Percentiles rank a stretch among this genome's conserved stretches.
phyloP scores from a whole-genome alignment of 768 basidiomycete genomes.

The Collybiopsis confluens region DNA sequence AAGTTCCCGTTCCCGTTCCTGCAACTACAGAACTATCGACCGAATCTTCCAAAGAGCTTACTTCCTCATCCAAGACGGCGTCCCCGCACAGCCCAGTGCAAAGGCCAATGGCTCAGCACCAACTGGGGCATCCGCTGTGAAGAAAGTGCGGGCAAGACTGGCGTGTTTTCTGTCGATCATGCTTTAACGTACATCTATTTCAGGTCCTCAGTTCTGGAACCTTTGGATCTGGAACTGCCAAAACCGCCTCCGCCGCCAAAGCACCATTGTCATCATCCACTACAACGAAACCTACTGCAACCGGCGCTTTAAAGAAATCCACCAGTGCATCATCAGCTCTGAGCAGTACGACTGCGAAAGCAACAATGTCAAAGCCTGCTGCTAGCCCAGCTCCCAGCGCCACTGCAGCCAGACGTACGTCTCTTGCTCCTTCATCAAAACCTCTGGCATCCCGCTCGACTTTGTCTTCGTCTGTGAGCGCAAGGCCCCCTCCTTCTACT shows the following conservation, averaged over 20 bases:
- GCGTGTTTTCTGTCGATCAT: conserved; percentile 12
- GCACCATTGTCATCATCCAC: conserved; percentile 14
- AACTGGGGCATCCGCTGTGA: conserved; percentile 45
- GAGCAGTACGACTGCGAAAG: conserved; percentile 28
- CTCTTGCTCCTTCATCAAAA: conserved; percentile 37
- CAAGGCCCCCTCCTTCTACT: conserved; percentile 30
- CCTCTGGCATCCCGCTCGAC: conserved; percentile 27
- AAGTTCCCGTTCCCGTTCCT: conserved; percentile 15
- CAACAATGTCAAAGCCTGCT: conserved; percentile 29
- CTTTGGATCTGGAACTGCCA: conserved; percentile 54
- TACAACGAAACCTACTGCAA: conserved; percentile 30
- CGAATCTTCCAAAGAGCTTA: conserved; percentile 18
- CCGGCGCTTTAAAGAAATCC: conserved; percentile 34
- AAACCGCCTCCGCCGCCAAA: conserved; percentile 29
- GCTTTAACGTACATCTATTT: conserved; percentile 17
- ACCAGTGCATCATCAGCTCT: conserved; percentile 29
- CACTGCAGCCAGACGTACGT: conserved; percentile 37
- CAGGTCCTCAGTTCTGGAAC: conserved; percentile 66
- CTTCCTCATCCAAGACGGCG: conserved; percentile 27
- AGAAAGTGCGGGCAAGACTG: conserved; percentile 53
- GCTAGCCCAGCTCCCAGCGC: conserved; percentile 28
- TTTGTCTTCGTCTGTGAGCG: conserved; percentile 34
- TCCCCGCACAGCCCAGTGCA: conserved; percentile 38
- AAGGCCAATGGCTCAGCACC: conserved; percentile 47
- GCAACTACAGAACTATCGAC: conserved; percentile 8